Base-by-base conservation (phyloP, 345 rosid species). In the Heritiera fomes region DNA sequence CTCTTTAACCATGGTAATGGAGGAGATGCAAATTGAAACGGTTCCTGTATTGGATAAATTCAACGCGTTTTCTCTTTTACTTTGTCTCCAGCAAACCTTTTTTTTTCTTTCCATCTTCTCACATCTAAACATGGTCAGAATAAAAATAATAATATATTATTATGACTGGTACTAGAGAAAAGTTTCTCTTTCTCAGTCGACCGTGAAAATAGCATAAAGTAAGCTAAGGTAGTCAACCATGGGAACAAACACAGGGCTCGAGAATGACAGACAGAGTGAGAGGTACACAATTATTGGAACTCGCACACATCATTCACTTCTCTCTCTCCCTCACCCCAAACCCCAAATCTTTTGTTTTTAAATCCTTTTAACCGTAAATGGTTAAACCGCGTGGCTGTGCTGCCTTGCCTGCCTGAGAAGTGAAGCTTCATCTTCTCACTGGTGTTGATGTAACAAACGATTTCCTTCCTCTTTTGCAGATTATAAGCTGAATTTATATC, bases 221-320 rank as follows among this genome's bases (percentile, higher is more conserved):
- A 13, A 52, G 30, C 61, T 23, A 20, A 18, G 59, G 62, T 32
- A 76, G 82, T 79, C 82, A 81, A 83, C 80, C 77, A 73, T 59
- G 82, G 80, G 79, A 81, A 80, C 82, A 77, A 60, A 62, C 86
- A 80, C 86, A 81, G 76, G 86, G 88, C 86, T 83, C 86, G 88
- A 86, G 88, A 80, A 40, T 34, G 20, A 32, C 65, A 72, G 63
- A 67, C 52, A 67, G 18, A 32, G 60, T 65, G 15, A 64, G 43
- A 75, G 38, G 52, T 40, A 30, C 30, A 34, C 74, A 61, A 46
- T 40, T 76, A 79, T 78, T 75, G 84, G 80, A 75, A 40, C 63
- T 58, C 83, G 61, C 76, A 66, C 64, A 41, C 64, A 77, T 73
- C 75, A 77, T 66, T 75, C 70, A 71, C 43, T 52, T 17, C 38